Percentiles rank a stretch among this genome's conserved stretches.
Evolutionary conservation across 148 eudicot species (phyloP).

Genomic region (Vaccinium myrtillus): DNA sequence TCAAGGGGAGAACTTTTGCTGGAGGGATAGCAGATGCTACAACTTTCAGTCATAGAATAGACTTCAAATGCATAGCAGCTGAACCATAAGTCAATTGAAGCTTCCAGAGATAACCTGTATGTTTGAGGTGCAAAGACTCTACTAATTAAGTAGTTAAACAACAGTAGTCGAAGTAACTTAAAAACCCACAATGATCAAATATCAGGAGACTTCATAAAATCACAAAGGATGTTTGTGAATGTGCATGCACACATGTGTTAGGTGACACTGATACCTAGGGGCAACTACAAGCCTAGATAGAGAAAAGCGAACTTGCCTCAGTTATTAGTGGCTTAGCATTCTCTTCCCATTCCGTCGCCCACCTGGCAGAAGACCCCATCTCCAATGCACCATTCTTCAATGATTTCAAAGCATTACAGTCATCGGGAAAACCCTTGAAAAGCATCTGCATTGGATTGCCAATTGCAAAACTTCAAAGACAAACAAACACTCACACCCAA

Average conservation of each 20-base stretch:
- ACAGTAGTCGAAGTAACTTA: background rate
- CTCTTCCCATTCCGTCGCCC: conserved; percentile 87
- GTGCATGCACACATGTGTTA: background rate
- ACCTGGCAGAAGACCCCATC: conserved; percentile 60
- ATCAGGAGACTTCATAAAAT: background rate
- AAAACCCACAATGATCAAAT: background rate
- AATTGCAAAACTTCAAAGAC: background rate
- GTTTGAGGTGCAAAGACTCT: conserved; percentile 9
- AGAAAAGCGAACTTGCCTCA: conserved; percentile 37
- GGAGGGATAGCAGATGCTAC: conserved; percentile 3
- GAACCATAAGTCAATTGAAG: conserved; percentile 13
- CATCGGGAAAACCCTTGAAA: conserved; percentile 78
- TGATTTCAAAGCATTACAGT: conserved; percentile 48
- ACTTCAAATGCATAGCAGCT: background rate
- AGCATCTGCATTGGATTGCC: conserved; percentile 56
- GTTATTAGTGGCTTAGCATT: conserved; percentile 76
- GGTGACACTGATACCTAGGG: background rate
- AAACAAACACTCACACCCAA: background rate
- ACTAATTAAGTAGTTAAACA: background rate
- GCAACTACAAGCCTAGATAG: background rate
- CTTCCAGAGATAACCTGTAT: conserved; percentile 35
- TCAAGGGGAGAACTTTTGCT: background rate
- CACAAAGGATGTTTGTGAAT: background rate
- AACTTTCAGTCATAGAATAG: background rate
- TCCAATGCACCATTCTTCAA: conserved; percentile 68